A percentile compares a stretch with the other conserved stretches of the same genome.
phyloP scores from a whole-genome alignment of 2,329 filamentous ascomycete genomes.

The Chaetomium strumarium region DNA sequence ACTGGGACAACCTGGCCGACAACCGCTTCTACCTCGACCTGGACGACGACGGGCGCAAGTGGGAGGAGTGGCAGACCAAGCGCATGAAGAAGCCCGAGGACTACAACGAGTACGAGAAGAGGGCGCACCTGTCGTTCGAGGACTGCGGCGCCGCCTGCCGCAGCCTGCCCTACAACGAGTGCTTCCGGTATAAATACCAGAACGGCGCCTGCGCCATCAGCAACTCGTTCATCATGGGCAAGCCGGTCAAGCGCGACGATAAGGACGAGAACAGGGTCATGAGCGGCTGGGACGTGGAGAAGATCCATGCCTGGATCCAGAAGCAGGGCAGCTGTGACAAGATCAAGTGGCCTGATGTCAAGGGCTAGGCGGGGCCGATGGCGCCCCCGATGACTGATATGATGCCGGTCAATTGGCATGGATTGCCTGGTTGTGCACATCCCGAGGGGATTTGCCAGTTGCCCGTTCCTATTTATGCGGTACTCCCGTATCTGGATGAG shows the following conservation, averaged over 20 bases:
- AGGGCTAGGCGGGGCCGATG: neutral
- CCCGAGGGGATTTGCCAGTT: too few species aligned
- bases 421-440: too few species aligned
- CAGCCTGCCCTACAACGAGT: conserved; percentile 26
- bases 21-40: conserved; percentile 38
- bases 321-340: conserved; percentile 32
- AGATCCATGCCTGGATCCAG: conserved; percentile 37
- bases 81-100: conserved; percentile 30
- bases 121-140: conserved; percentile 38
- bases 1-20: conserved; percentile 51
- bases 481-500: too few species aligned
- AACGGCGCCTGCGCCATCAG: conserved; percentile 35
- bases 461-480: too few species aligned
- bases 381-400: too few species aligned
- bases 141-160: conserved; percentile 42
- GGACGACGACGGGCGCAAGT: conserved; percentile 22
- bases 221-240: conserved; percentile 35
- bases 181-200: conserved; percentile 39
- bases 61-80: conserved; percentile 30
- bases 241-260: conserved; percentile 30
- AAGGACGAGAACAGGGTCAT: conserved; percentile 29
- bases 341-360: conserved; percentile 29
- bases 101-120: conserved; percentile 34
- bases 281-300: conserved; percentile 39
- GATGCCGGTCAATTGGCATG: too few species aligned